Conservation (phyloP, 192 early-diverging fungal genomes). For the Coemansia sp. region DNA sequence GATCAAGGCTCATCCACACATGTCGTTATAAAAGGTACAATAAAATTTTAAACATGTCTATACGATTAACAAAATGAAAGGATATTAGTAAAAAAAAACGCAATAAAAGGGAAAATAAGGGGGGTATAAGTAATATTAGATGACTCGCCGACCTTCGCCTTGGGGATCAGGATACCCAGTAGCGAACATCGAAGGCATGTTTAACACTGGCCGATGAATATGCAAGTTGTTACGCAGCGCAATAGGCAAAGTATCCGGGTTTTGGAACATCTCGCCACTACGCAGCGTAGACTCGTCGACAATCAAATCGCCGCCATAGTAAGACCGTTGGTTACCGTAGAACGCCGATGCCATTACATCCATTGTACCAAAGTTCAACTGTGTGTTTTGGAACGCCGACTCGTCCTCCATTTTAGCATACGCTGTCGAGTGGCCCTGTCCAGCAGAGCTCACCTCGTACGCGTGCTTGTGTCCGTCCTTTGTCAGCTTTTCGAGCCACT, state of each 20-base stretch:
- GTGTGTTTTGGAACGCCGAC: slow-evolving; percentile 36
- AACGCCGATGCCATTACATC: slow-evolving; percentile 24
- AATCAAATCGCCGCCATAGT: slow-evolving; percentile 23
- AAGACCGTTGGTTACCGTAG: slow-evolving; percentile 16
- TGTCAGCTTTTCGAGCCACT: slow-evolving; percentile 48
- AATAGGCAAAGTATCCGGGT: slow-evolving; percentile 37
- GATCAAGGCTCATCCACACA: not conserved
- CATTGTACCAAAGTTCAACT: slow-evolving; percentile 31
- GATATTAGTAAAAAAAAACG: not conserved
- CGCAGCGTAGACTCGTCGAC: slow-evolving; percentile 13
- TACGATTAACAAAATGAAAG: too few species aligned
- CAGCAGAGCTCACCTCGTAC: slow-evolving; percentile 34
- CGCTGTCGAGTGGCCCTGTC: slow-evolving; percentile 35
- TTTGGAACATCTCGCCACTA: slow-evolving; percentile 28
- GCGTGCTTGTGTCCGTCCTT: slow-evolving; percentile 43
- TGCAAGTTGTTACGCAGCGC: slow-evolving; percentile 46
- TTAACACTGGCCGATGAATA: slow-evolving; percentile 39
- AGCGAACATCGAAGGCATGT: slow-evolving; percentile 34
- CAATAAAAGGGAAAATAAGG: not conserved
- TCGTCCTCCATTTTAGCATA: slow-evolving; percentile 46
- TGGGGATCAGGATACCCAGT: slow-evolving; percentile 3
- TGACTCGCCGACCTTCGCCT: slow-evolving; percentile 22
- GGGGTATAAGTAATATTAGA: slow-evolving; percentile 15
- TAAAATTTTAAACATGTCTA: too few species aligned
- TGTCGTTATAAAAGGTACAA: too few species aligned